Evolutionary conservation across 352 stramenopile species (phyloP).

Genomic region (Pythium aphanidermatum): DNA sequence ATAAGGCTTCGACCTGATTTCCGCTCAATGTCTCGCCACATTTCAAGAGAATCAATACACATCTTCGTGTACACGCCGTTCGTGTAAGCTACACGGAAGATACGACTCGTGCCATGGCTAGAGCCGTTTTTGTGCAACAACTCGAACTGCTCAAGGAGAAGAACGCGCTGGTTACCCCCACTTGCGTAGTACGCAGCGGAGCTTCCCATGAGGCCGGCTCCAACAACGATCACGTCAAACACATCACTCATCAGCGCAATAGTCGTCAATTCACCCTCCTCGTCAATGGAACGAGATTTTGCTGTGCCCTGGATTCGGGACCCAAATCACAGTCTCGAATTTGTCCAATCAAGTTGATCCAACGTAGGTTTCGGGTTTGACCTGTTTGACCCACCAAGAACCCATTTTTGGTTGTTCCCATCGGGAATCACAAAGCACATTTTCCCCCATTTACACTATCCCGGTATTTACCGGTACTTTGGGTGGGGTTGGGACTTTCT

Average conservation of each 20-base stretch:
- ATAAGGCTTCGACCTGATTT: slow-evolving; percentile 32
- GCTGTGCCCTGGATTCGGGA: no score
- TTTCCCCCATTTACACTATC: no score
- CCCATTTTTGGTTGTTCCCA: no score
- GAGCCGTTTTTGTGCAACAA: slow-evolving; percentile 59
- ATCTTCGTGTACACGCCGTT: slow-evolving; percentile 63
- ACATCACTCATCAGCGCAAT: background rate
- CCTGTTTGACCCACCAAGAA: no score
- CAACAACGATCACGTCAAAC: slow-evolving; percentile 51
- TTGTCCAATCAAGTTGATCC: no score
- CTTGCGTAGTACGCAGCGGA: slow-evolving; percentile 49
- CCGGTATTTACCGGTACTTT: no score
- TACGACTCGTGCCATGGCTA: slow-evolving; percentile 69
- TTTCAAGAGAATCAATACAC: slow-evolving; percentile 47
- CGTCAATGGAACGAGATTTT: no score
- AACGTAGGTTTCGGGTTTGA: no score
- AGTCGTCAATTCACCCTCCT: background rate
- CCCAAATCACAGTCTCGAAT: no score
- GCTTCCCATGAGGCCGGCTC: slow-evolving; percentile 62
- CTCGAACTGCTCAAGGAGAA: slow-evolving; percentile 72
- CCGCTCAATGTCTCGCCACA: slow-evolving; percentile 51
- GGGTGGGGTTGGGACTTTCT: no score
- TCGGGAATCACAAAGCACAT: no score
- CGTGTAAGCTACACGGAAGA: slow-evolving; percentile 81
- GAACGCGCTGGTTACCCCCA: slow-evolving; percentile 34